Conservation (phyloP, 495 filamentous ascomycete species). For the Hypoxylon trugodes region DNA sequence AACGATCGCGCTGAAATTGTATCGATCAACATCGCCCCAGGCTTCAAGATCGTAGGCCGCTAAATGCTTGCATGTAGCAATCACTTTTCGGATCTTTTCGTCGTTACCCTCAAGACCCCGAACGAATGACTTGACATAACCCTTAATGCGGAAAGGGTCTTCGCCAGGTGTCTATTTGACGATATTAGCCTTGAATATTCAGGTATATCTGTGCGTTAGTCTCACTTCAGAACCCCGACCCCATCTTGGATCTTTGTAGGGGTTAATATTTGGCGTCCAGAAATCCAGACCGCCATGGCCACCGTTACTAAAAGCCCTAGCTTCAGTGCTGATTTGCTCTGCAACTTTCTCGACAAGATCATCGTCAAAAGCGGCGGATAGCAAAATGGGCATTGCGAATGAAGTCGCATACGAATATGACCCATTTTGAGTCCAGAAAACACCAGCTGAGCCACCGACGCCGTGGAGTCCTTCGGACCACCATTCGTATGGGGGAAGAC, state of each 20-base stretch:
- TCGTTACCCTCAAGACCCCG: background rate
- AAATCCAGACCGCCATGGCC: background rate
- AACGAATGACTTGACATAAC: background rate
- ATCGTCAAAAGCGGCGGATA: constrained; percentile 1
- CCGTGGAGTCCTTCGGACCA: constrained; percentile 2
- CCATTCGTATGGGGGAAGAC: background rate
- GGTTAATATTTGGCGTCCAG: constrained; percentile 2
- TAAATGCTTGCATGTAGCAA: constrained; percentile 2
- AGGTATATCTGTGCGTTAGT: background rate
- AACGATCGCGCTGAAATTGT: background rate
- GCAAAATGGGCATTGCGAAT: constrained; percentile 1
- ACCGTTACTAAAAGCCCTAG: background rate
- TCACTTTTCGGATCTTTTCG: background rate
- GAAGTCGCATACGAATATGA: background rate
- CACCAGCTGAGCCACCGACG: background rate
- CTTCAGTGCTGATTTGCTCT: constrained; percentile 1
- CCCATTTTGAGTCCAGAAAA: background rate
- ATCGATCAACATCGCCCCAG: background rate
- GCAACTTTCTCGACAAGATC: background rate
- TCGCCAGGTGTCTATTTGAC: constrained; percentile 1
- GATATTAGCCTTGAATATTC: background rate
- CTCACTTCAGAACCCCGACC: constrained; percentile 3
- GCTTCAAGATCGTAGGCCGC: background rate
- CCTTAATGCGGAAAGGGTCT: background rate
- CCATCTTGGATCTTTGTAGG: constrained; percentile 2